Percentiles rank a stretch among this genome's conserved stretches.
Evolutionary conservation across 2,329 filamentous ascomycete species (phyloP).

Genomic region (Stagonosporopsis rhizophila): DNA sequence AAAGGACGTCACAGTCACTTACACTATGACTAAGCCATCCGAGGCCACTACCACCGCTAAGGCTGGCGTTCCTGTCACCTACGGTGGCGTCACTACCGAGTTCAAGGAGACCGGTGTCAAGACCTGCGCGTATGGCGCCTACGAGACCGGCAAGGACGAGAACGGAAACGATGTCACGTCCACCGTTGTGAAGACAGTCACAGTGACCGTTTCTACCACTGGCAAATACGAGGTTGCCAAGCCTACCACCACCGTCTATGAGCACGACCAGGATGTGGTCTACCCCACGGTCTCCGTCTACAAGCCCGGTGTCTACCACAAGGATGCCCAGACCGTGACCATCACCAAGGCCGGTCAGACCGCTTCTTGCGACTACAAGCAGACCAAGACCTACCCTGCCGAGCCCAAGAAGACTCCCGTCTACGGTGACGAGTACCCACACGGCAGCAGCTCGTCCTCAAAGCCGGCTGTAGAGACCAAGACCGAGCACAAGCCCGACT

Average conservation of each 20-base stretch:
- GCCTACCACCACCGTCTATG: conserved; percentile 42
- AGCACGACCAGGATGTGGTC: conserved; percentile 34
- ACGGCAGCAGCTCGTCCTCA: conserved; percentile 2
- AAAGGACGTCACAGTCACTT: conserved; percentile 33
- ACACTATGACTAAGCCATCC: conserved; percentile 29
- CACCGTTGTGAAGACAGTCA: conserved; percentile 35
- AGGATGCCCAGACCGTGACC: conserved; percentile 40
- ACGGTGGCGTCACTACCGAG: conserved; percentile 33
- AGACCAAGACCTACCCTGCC: conserved; percentile 29
- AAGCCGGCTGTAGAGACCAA: not conserved
- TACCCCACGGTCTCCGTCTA: conserved; percentile 36
- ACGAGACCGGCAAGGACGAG: conserved; percentile 27
- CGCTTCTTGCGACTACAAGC: conserved; percentile 40
- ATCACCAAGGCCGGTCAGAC: conserved; percentile 39
- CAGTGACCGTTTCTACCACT: conserved; percentile 31
- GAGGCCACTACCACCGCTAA: conserved; percentile 33
- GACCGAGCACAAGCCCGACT: conserved; percentile 1
- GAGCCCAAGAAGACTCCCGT: conserved; percentile 20
- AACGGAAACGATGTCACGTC: conserved; percentile 26
- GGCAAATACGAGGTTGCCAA: conserved; percentile 43
- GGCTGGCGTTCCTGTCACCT: conserved; percentile 35
- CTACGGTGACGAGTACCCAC: conserved; percentile 14
- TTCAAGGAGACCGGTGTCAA: conserved; percentile 34
- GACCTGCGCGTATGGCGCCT: conserved; percentile 35
- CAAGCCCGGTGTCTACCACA: conserved; percentile 38